Conservation (phyloP, 1,284 basidiomycete species). For the Takashimella tepidaria region DNA sequence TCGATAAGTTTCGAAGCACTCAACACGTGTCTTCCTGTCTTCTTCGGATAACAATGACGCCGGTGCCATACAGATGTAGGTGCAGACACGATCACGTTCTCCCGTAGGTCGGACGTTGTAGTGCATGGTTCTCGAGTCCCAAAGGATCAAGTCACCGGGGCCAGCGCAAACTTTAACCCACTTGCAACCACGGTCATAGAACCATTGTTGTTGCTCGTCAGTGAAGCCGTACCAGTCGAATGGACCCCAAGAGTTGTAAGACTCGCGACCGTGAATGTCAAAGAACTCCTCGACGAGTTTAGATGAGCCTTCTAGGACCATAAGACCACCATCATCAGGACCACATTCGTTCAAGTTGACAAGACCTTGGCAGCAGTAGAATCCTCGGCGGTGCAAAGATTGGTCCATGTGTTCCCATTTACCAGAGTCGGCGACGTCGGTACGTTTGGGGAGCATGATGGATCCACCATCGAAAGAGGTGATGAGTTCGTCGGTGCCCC, state of each 20-base stretch:
- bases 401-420: conserved; percentile 47
- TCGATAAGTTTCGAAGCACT: conserved; percentile 13
- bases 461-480: conserved; percentile 40
- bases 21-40: conserved; percentile 11
- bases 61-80: conserved; percentile 24
- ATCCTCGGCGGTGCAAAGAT: conserved; percentile 37
- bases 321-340: conserved; percentile 25
- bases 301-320: conserved; percentile 23
- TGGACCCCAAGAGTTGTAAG: conserved; percentile 13
- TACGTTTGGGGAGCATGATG: conserved; percentile 38
- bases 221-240: conserved; percentile 27
- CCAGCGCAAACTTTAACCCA: conserved; percentile 36
- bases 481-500: conserved; percentile 43
- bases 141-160: conserved; percentile 37
- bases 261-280: neutral
- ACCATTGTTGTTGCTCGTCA: conserved; percentile 31
- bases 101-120: conserved; percentile 17
- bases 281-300: conserved; percentile 18
- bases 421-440: conserved; percentile 19
- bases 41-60: conserved; percentile 18
- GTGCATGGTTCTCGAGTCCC: conserved; percentile 28
- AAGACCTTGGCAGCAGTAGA: conserved; percentile 40
- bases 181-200: conserved; percentile 35
- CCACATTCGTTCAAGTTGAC: conserved; percentile 27
- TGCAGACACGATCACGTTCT: conserved; percentile 16